Conservation (phyloP, 2,329 filamentous ascomycete genomes). For the Venturia effusa region DNA sequence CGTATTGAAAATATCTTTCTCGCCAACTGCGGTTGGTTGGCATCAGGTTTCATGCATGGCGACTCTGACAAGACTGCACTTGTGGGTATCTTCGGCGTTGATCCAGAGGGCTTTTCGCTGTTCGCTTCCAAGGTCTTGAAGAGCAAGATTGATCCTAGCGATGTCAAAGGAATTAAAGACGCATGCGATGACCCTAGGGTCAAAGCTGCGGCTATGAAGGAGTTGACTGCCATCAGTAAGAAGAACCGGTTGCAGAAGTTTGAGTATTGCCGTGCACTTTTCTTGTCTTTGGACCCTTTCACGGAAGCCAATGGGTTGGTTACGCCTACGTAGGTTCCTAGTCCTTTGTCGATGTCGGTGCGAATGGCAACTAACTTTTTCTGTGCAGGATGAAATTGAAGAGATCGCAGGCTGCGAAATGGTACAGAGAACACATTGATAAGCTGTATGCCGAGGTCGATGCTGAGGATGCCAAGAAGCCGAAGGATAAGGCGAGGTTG, state of each 20-base stretch:
- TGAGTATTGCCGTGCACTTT: conserved; percentile 66
- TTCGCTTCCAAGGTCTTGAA: conserved; percentile 71
- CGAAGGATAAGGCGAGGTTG: background rate
- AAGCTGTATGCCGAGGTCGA: conserved; percentile 48
- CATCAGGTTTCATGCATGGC: conserved; percentile 81
- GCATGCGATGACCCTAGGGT: conserved; percentile 61
- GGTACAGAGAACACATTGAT: conserved; percentile 47
- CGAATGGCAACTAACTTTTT: conserved; percentile 13
- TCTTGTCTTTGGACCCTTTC: conserved; percentile 79
- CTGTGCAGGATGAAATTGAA: conserved; percentile 55
- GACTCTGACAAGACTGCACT: conserved; percentile 72
- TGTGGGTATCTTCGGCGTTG: conserved; percentile 79
- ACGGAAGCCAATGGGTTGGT: conserved; percentile 84
- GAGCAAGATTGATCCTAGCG: conserved; percentile 50
- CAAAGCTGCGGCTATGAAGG: conserved; percentile 61
- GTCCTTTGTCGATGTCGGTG: background rate
- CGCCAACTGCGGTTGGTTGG: conserved; percentile 66
- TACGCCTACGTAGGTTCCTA: conserved; percentile 66
- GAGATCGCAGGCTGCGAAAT: conserved; percentile 55
- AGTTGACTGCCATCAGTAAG: conserved; percentile 67
- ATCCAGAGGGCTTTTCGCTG: conserved; percentile 70
- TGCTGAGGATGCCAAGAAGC: conserved; percentile 1
- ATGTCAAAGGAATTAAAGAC: conserved; percentile 55
- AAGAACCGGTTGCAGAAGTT: conserved; percentile 86
- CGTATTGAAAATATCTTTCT: conserved; percentile 92